These are phyloP conservation scores for Penicillium bialowiezense DNA, from an alignment of 495 filamentous ascomycete species.

Conservation along the genomic window DNA sequence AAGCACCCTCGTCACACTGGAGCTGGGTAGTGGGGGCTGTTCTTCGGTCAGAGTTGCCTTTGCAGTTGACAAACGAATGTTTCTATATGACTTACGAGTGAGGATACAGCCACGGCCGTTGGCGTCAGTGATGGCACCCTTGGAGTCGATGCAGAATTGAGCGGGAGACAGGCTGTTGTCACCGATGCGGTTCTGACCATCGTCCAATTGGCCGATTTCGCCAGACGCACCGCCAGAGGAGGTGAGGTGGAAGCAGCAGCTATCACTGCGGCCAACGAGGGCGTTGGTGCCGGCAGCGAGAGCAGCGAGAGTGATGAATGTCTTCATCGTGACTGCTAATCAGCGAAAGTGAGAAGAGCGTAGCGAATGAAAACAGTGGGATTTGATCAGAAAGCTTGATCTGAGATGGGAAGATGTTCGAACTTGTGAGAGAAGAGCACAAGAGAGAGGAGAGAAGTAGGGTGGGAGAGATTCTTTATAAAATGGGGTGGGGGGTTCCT, in stretches of 20 bases:
- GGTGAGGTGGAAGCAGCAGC: constrained; percentile 52
- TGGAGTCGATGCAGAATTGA: constrained; percentile 45
- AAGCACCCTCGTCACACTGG: constrained; percentile 60
- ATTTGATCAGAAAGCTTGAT: not conserved
- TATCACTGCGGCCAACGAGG: constrained; percentile 34
- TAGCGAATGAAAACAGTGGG: constrained; percentile 12
- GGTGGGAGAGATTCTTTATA: constrained; percentile 18
- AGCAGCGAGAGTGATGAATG: constrained; percentile 32
- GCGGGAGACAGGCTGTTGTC: constrained; percentile 34
- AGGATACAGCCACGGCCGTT: constrained; percentile 56
- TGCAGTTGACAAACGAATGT: not conserved
- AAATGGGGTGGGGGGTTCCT: too few relatives aligned
- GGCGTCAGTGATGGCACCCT: constrained; percentile 50
- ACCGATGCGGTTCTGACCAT: constrained; percentile 55
- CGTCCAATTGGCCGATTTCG: constrained; percentile 48
- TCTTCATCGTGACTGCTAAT: constrained; percentile 28
- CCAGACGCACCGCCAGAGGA: constrained; percentile 47
- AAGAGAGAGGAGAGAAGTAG: not conserved
- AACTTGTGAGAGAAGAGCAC: too few relatives aligned
- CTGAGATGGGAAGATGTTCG: too few relatives aligned
- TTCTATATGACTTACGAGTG: constrained; percentile 39
- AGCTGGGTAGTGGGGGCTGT: constrained; percentile 56
- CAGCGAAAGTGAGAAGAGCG: not conserved
- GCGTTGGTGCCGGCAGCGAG: constrained; percentile 40
- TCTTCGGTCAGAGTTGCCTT: constrained; percentile 11